Evolutionary conservation across 2,329 filamentous ascomycete species (phyloP).

Genomic region (Fusarium odoratissimum): DNA sequence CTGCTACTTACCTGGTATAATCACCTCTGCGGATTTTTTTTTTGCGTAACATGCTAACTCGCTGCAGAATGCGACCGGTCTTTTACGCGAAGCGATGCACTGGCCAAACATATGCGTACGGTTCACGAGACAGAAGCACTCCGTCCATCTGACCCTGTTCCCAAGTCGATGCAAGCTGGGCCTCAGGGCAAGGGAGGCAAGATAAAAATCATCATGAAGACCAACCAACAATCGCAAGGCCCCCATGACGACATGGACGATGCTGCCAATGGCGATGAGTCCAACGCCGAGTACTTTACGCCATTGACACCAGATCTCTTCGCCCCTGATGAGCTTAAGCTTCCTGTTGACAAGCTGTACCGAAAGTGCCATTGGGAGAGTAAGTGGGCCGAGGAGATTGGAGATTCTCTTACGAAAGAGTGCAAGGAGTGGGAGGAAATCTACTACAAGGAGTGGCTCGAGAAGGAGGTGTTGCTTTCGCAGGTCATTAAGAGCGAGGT

Average conservation of each 20-base stretch:
- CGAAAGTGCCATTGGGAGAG: conserved; percentile 77
- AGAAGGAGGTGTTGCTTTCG: conserved; percentile 83
- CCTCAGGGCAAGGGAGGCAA: conserved; percentile 61
- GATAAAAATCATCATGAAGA: conserved; percentile 73
- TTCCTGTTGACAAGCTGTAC: conserved; percentile 69
- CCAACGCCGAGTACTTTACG: conserved; percentile 69
- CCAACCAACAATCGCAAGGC: conserved; percentile 65
- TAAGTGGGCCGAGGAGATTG: conserved; percentile 77
- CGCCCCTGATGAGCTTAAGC: conserved; percentile 70
- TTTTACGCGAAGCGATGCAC: conserved; percentile 93
- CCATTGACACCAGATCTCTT: conserved; percentile 70
- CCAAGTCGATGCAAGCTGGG: conserved; percentile 72
- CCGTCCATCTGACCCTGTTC: conserved; percentile 80
- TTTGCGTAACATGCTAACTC: conserved; percentile 19
- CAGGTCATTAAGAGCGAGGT: conserved; percentile 76
- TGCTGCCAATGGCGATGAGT: conserved; percentile 64
- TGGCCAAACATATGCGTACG: conserved; percentile 98
- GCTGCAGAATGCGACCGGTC: conserved; percentile 90
- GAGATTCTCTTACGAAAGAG: conserved; percentile 71
- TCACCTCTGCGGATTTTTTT: background rate
- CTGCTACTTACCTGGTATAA: conserved; percentile 88
- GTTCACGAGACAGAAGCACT: conserved; percentile 97
- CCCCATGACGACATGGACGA: conserved; percentile 69
- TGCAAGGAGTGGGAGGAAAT: conserved; percentile 73
- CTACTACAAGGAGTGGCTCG: conserved; percentile 79